Conservation (phyloP, 192 early-diverging fungal species). For the Entrophospora sp. region DNA sequence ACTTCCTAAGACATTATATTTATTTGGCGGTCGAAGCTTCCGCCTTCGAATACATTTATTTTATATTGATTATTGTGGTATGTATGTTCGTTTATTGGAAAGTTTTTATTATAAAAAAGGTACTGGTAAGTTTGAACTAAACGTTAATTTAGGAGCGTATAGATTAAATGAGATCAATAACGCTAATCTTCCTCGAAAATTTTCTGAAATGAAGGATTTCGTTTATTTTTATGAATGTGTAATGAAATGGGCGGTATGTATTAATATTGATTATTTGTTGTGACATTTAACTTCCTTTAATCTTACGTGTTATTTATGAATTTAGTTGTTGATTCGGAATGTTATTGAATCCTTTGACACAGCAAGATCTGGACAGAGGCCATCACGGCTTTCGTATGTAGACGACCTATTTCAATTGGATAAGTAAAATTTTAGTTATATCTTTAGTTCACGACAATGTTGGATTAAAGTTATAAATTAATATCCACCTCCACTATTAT, state of each 20-base stretch:
- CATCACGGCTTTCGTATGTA: no score
- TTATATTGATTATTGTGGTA: constrained; percentile 14
- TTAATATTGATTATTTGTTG: constrained; percentile 7
- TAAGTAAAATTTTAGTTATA: no score
- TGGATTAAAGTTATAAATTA: no score
- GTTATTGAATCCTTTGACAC: constrained; percentile 18
- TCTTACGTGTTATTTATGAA: constrained; percentile 16
- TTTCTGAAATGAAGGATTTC: constrained; percentile 23
- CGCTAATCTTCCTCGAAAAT: constrained; percentile 14
- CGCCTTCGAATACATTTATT: constrained; percentile 5
- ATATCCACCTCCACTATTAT: no score
- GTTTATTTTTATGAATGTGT: constrained; percentile 19
- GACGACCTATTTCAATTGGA: no score
- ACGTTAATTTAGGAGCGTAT: constrained; percentile 16
- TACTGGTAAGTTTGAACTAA: background rate
- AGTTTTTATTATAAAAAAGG: constrained; percentile 3
- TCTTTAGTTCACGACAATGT: no score
- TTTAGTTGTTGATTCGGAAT: constrained; percentile 17
- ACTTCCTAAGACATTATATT: background rate
- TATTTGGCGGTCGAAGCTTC: constrained; percentile 17
- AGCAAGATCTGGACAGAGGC: constrained; percentile 14
- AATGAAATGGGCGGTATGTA: constrained; percentile 19
- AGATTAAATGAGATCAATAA: constrained; percentile 17
- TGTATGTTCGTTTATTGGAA: background rate
- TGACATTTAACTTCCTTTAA: constrained; percentile 18